Evolutionary conservation across 2,329 filamentous ascomycete species (phyloP).

Genomic region (Chaetomium olivaceum): DNA sequence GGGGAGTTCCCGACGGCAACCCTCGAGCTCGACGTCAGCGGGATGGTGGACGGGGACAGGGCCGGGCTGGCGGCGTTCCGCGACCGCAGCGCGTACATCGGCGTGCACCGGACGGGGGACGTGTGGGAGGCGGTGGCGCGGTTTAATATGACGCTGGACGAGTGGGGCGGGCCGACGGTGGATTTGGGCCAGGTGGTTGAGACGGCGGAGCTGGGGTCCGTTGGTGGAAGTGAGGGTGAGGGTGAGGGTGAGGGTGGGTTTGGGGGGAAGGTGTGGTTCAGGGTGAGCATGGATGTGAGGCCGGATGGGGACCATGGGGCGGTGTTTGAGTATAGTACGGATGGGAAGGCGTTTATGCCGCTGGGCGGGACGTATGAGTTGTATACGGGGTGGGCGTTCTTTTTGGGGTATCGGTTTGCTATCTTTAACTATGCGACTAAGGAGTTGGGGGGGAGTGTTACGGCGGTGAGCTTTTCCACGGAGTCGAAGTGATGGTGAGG

Average conservation of each 20-base stretch:
- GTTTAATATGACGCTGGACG: slow-evolving; percentile 12
- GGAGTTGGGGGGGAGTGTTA: slow-evolving; percentile 9
- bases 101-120: background rate
- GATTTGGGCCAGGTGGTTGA: background rate
- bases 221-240: too few species aligned
- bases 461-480: background rate
- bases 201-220: background rate
- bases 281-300: slow-evolving; percentile 6
- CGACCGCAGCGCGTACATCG: slow-evolving; percentile 12
- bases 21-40: background rate
- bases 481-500: background rate
- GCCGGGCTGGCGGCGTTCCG: slow-evolving; percentile 14
- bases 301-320: background rate
- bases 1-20: background rate
- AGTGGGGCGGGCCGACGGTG: slow-evolving; percentile 2
- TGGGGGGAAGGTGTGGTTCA: slow-evolving; percentile 1
- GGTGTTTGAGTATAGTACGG: slow-evolving; percentile 1
- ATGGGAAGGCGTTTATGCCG: background rate
- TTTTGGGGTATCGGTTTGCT: slow-evolving; percentile 15
- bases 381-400: slow-evolving; percentile 15
- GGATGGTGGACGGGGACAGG: slow-evolving; percentile 9
- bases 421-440: slow-evolving; percentile 13
- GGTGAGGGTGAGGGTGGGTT: background rate
- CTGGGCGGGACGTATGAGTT: slow-evolving; percentile 5
- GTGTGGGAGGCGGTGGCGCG: background rate